Conservation (phyloP, 306 rosid genomes). For the Hippophae rhamnoides region DNA sequence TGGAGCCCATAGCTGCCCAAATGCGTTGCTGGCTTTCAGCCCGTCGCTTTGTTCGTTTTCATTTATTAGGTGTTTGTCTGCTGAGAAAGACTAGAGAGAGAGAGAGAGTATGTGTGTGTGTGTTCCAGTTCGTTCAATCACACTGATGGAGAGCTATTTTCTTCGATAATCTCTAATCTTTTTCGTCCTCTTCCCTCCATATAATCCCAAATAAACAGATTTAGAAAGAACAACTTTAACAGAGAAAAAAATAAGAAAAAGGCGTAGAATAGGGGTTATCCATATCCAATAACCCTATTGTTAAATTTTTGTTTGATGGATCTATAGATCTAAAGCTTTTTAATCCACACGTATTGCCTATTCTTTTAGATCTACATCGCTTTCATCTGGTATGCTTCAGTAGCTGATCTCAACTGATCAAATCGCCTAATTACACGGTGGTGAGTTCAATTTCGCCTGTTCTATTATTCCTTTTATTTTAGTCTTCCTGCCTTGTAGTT, state of each 20-base stretch:
- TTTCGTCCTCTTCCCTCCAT: constrained; percentile 4
- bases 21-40: constrained; percentile 46
- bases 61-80: constrained; percentile 23
- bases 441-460: constrained; percentile 19
- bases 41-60: constrained; percentile 33
- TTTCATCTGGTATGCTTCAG: constrained; percentile 25
- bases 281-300: constrained; percentile 38
- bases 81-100: constrained; percentile 16
- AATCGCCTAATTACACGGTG: constrained; percentile 18
- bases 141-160: constrained; percentile 22
- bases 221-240: neutral
- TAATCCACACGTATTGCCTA: constrained; percentile 45
- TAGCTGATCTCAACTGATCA: constrained; percentile 31
- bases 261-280: neutral
- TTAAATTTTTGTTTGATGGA: constrained; percentile 42
- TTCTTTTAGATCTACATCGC: constrained; percentile 54
- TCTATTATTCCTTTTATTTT: neutral
- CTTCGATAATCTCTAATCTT: constrained; percentile 10
- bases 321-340: constrained; percentile 67
- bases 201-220: neutral
- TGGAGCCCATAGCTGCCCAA: constrained; percentile 45
- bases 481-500: neutral
- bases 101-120: neutral
- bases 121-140: constrained; percentile 26
- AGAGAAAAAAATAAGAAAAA: neutral